These are phyloP conservation scores for Lagenaria siceraria DNA, from an alignment of 306 rosid species.

Conservation along the genomic window DNA sequence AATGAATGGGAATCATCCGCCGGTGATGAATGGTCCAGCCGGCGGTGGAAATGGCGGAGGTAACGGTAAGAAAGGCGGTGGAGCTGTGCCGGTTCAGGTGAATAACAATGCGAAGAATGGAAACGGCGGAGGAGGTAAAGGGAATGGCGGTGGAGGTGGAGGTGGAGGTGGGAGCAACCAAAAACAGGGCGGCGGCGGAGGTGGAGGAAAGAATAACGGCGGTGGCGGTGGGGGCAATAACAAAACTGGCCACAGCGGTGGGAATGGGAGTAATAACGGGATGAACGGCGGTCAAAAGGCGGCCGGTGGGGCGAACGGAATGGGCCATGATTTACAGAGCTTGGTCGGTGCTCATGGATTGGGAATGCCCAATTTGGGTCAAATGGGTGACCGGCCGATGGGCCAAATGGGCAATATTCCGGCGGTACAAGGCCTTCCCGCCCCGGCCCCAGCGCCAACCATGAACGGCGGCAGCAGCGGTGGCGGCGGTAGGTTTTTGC, in stretches of 20 bases:
- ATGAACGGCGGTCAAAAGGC: slow-evolving; percentile 18
- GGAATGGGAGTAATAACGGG: not conserved
- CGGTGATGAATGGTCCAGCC: slow-evolving; percentile 18
- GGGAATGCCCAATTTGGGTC: slow-evolving; percentile 27
- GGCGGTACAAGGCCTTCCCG: slow-evolving; percentile 68
- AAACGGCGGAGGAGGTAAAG: slow-evolving; percentile 23
- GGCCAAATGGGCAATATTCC: slow-evolving; percentile 42
- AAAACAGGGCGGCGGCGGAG: slow-evolving; percentile 22
- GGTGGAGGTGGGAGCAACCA: slow-evolving; percentile 17
- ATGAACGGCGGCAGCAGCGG: slow-evolving; percentile 17
- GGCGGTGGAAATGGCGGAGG: slow-evolving; percentile 13
- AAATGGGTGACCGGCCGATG: slow-evolving; percentile 38
- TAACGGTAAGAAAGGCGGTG: slow-evolving; percentile 25
- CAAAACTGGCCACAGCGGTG: slow-evolving; percentile 26
- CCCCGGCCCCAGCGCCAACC: slow-evolving; percentile 26
- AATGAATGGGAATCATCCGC: slow-evolving; percentile 34
- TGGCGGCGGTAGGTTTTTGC: slow-evolving; percentile 23
- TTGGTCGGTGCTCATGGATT: slow-evolving; percentile 35
- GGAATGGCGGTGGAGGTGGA: slow-evolving; percentile 20
- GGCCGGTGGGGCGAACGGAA: slow-evolving; percentile 19
- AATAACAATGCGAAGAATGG: slow-evolving; percentile 25
- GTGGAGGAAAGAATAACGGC: slow-evolving; percentile 15
- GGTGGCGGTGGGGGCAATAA: not conserved
- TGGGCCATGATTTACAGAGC: slow-evolving; percentile 21
- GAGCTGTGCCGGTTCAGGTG: slow-evolving; percentile 15